These are phyloP conservation scores for Ceratobasidium sp. DNA, from an alignment of 1,284 basidiomycete genomes.

Conservation along the genomic window DNA sequence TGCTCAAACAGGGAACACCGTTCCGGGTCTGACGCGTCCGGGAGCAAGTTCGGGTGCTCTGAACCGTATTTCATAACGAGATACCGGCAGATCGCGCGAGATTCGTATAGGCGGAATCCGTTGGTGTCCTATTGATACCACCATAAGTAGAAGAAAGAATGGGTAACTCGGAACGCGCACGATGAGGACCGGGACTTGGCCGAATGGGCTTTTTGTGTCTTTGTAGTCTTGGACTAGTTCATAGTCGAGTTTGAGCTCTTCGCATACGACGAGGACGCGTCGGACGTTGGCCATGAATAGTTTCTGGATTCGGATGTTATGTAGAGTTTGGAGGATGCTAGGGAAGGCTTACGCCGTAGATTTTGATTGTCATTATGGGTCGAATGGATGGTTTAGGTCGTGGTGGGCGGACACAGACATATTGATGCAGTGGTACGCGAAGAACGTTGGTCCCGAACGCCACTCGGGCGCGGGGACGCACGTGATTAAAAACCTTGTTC, in stretches of 20 bases:
- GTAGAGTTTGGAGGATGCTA: not conserved
- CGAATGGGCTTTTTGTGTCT: conserved; percentile 37
- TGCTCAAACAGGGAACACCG: conserved; percentile 54
- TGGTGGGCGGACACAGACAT: not conserved
- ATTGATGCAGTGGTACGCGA: not conserved
- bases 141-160: not conserved
- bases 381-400: not conserved
- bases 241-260: conserved; percentile 42
- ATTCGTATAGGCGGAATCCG: conserved; percentile 54
- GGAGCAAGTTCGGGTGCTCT: conserved; percentile 53
- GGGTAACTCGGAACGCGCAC: conserved; percentile 5
- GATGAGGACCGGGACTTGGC: conserved; percentile 31
- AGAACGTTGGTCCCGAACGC: not conserved
- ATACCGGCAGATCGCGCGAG: conserved; percentile 65
- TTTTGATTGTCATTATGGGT: conserved; percentile 7
- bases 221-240: conserved; percentile 19
- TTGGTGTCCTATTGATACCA: conserved; percentile 44
- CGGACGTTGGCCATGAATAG: conserved; percentile 36
- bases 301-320: not conserved
- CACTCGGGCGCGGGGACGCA: not conserved
- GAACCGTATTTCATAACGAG: conserved; percentile 59
- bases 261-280: conserved; percentile 40
- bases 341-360: not conserved
- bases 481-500: not conserved
- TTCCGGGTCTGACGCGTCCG: conserved; percentile 53